Percentiles rank a stretch among this genome's conserved stretches.
These are phyloP conservation scores for Pestalotiopsis sp. DNA, from an alignment of 2,329 filamentous ascomycete species.

Conservation along the genomic window DNA sequence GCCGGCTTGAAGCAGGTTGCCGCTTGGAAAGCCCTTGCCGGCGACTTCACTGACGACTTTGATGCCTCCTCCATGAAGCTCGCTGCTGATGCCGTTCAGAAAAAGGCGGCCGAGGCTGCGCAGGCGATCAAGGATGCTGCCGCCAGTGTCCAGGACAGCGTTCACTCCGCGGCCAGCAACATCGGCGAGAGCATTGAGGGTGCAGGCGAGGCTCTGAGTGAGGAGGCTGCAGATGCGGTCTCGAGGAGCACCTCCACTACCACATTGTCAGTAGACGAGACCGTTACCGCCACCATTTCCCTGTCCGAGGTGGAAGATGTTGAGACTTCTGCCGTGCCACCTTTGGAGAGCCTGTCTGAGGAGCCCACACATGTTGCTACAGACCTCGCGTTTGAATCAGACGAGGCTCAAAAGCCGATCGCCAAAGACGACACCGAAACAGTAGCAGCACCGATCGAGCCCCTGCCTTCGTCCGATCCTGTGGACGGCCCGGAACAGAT, in stretches of 20 bases:
- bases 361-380: slow-evolving; percentile 24
- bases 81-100: slow-evolving; percentile 45
- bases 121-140: slow-evolving; percentile 25
- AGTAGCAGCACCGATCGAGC: slow-evolving; percentile 30
- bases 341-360: slow-evolving; percentile 23
- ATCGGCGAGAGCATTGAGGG: slow-evolving; percentile 13
- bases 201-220: slow-evolving; percentile 22
- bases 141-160: slow-evolving; percentile 22
- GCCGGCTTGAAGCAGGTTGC: slow-evolving; percentile 80
- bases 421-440: slow-evolving; percentile 11
- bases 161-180: slow-evolving; percentile 10
- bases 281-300: slow-evolving; percentile 31
- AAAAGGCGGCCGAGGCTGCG: slow-evolving; percentile 30
- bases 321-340: slow-evolving; percentile 24
- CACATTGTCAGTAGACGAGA: slow-evolving; percentile 23
- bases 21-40: slow-evolving; percentile 77
- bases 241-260: slow-evolving; percentile 23
- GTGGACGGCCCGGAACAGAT: slow-evolving; percentile 31
- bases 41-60: slow-evolving; percentile 79
- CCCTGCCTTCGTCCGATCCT: slow-evolving; percentile 21
- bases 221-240: slow-evolving; percentile 32
- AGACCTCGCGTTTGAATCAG: background rate
- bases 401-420: background rate
- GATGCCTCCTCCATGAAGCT: slow-evolving; percentile 66
- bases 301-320: slow-evolving; percentile 21